Evolutionary conservation across 2,329 filamentous ascomycete genomes (phyloP).

Genomic region (Blumeria hordei): DNA sequence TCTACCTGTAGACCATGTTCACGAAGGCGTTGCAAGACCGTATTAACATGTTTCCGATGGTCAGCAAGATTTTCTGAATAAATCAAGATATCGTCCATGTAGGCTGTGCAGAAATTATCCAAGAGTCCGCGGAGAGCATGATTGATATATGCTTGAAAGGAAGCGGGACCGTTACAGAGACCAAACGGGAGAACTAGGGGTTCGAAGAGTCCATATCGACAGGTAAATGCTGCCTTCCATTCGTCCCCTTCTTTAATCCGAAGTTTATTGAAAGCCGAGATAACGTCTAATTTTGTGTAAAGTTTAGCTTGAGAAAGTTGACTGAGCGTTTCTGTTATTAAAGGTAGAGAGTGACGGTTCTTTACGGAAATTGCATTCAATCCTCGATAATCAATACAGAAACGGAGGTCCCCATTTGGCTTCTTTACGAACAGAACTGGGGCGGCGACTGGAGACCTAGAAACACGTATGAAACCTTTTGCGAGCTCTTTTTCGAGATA

Average conservation of each 20-base stretch:
- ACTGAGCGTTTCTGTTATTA: background rate
- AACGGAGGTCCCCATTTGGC: background rate
- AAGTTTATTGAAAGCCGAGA: background rate
- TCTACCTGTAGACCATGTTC: background rate
- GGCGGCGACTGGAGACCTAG: background rate
- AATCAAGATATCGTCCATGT: background rate
- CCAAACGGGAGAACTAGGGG: constrained; percentile 2
- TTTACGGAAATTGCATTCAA: background rate
- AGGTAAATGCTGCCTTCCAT: background rate
- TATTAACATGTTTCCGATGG: background rate
- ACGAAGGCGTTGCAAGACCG: constrained; percentile 1
- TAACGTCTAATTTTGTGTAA: constrained; percentile 1
- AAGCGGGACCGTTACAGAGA: background rate
- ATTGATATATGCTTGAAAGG: constrained; percentile 1
- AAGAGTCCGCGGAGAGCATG: background rate
- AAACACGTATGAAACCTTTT: background rate
- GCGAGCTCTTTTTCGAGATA: background rate
- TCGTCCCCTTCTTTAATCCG: background rate
- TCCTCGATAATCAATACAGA: background rate
- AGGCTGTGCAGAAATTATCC: background rate
- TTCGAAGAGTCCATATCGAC: background rate
- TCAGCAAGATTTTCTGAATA: background rate
- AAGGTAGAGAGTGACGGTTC: constrained; percentile 1
- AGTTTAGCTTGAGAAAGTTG: background rate
- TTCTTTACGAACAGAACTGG: background rate